Evolutionary conservation across 2,329 filamentous ascomycete genomes (phyloP).

Genomic region (Ophiostoma montium): DNA sequence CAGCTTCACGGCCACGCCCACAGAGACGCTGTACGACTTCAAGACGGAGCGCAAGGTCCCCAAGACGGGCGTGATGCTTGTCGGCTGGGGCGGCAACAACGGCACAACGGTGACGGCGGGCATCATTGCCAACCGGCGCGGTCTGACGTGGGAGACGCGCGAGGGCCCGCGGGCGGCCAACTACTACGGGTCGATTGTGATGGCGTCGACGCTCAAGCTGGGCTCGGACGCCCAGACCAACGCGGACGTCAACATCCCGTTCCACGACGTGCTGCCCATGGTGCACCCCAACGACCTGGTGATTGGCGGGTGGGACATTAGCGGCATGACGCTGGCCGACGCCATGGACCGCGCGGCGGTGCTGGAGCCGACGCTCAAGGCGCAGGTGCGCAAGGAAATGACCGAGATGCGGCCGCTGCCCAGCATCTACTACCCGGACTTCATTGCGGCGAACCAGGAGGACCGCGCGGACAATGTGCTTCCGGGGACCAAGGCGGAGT

Average conservation of each 20-base stretch:
- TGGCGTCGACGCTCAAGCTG: constrained; percentile 95
- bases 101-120: constrained; percentile 93
- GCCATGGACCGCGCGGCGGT: constrained; percentile 95
- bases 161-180: constrained; percentile 76
- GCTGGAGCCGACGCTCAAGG: constrained; percentile 88
- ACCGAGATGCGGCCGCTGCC: constrained; percentile 73
- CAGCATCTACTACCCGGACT: constrained; percentile 97
- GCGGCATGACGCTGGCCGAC: constrained; percentile 70
- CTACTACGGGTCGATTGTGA: constrained; percentile 96
- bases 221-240: constrained; percentile 72
- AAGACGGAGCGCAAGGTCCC: constrained; percentile 89
- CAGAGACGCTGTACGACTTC: constrained; percentile 90
- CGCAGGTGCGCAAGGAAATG: constrained; percentile 87
- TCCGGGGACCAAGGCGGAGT: constrained; percentile 68
- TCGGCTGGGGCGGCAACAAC: constrained; percentile 97
- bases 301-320: constrained; percentile 97
- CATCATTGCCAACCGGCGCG: constrained; percentile 86
- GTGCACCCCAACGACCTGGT: constrained; percentile 92
- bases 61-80: constrained; percentile 92
- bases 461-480: constrained; percentile 88
- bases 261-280: constrained; percentile 90
- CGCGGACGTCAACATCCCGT: constrained; percentile 89
- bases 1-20: constrained; percentile 70
- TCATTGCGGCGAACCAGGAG: constrained; percentile 97
- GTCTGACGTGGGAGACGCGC: constrained; percentile 83